These are phyloP conservation scores for Calonectria hongkongensis DNA, from an alignment of 2,329 filamentous ascomycete species.

Conservation along the genomic window DNA sequence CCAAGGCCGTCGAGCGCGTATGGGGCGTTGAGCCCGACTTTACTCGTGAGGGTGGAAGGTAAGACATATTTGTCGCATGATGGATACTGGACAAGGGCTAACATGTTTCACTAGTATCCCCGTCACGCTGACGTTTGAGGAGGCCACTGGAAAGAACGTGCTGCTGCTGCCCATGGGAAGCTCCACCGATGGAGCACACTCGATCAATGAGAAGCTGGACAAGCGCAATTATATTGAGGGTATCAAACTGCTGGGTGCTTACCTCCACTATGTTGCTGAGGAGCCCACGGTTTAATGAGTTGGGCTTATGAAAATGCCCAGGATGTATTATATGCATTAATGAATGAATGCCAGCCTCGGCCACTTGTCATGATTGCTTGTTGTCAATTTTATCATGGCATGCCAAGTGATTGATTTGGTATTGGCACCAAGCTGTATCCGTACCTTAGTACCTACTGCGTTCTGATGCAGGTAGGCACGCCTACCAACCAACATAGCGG, in stretches of 20 bases:
- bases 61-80: slow-evolving; percentile 56
- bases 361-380: neutral
- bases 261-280: slow-evolving; percentile 95
- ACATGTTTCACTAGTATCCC: slow-evolving; percentile 80
- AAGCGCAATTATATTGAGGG: slow-evolving; percentile 98
- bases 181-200: slow-evolving; percentile 96
- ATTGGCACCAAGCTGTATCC: neutral
- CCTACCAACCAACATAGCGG: neutral
- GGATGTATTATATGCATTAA: slow-evolving; percentile 42
- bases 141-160: slow-evolving; percentile 98
- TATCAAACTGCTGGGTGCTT: slow-evolving; percentile 95
- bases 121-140: slow-evolving; percentile 96
- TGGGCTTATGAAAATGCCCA: slow-evolving; percentile 30
- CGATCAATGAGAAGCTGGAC: slow-evolving; percentile 98
- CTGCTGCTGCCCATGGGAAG: slow-evolving; percentile 96
- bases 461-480: too few species aligned
- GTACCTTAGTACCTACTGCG: too few species aligned
- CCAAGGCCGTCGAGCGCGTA: slow-evolving; percentile 96
- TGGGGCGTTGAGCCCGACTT: slow-evolving; percentile 96
- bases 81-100: slow-evolving; percentile 37
- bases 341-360: slow-evolving; percentile 16
- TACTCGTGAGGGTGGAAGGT: slow-evolving; percentile 95
- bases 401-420: neutral
- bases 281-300: slow-evolving; percentile 76
- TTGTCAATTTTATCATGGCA: neutral